Conservation (phyloP, 2,329 filamentous ascomycete species). For the Samsoniella hepiali region DNA sequence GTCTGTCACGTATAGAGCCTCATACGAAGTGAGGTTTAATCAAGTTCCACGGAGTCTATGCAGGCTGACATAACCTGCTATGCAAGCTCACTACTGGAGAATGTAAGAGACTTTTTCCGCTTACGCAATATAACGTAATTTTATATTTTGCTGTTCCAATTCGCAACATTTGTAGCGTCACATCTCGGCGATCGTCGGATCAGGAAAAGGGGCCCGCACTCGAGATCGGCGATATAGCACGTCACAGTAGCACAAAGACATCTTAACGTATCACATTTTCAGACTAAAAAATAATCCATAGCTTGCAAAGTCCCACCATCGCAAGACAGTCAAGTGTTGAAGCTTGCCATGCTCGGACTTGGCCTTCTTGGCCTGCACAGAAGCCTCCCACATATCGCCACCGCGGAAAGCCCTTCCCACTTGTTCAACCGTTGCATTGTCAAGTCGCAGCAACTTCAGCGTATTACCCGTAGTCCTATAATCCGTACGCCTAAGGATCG, state of each 20-base stretch:
- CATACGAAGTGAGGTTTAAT: conserved; percentile 57
- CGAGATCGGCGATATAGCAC: neutral
- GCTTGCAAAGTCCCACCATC: neutral
- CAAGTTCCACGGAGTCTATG: too few species aligned
- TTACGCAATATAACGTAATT: too few species aligned
- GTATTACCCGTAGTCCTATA: conserved; percentile 11
- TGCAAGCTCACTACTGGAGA: neutral
- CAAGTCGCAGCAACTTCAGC: conserved; percentile 14
- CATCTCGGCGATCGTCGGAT: neutral
- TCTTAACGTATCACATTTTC: neutral
- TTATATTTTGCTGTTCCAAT: neutral
- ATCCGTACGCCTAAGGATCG: conserved; percentile 16
- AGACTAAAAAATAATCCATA: neutral
- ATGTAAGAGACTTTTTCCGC: too few species aligned
- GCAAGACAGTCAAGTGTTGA: neutral
- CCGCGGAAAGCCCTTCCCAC: conserved; percentile 1
- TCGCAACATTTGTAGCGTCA: neutral
- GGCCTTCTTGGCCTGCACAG: conserved; percentile 1
- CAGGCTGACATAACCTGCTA: neutral
- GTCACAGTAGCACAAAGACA: neutral
- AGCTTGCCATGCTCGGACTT: neutral
- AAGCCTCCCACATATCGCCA: neutral
- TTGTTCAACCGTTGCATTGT: conserved; percentile 4
- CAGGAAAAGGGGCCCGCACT: too few species aligned
- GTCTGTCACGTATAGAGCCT: conserved; percentile 52